Conservation (phyloP, 2,329 filamentous ascomycete species). For the Aspergillus sp. region DNA sequence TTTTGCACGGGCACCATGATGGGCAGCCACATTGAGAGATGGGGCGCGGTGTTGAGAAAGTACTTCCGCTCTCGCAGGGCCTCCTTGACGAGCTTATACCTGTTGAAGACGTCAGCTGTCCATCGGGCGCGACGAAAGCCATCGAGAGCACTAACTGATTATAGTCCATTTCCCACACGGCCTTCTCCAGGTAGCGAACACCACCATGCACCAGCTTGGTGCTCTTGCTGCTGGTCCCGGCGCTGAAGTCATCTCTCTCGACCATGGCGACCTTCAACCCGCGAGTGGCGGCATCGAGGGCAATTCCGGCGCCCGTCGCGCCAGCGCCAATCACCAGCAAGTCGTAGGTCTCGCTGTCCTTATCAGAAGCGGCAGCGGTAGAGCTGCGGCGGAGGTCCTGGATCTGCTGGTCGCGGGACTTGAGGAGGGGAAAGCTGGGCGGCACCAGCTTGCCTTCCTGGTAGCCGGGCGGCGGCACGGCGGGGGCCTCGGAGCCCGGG, state of each 20-base stretch:
- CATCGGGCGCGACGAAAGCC: not conserved
- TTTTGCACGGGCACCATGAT: slow-evolving; percentile 75
- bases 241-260: slow-evolving; percentile 73
- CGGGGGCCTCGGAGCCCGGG: slow-evolving; percentile 52
- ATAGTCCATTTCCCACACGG: slow-evolving; percentile 76
- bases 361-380: slow-evolving; percentile 7
- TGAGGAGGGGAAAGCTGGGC: slow-evolving; percentile 44
- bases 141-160: slow-evolving; percentile 48
- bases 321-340: slow-evolving; percentile 70
- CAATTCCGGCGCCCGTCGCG: slow-evolving; percentile 70
- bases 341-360: slow-evolving; percentile 50
- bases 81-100: slow-evolving; percentile 65
- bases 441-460: slow-evolving; percentile 49
- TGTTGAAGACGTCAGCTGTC: too few relatives aligned
- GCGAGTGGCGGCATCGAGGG: slow-evolving; percentile 68
- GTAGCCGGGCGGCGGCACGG: slow-evolving; percentile 55
- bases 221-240: slow-evolving; percentile 76
- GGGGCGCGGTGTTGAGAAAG: slow-evolving; percentile 72
- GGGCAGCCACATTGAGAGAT: slow-evolving; percentile 70
- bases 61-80: slow-evolving; percentile 74
- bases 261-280: slow-evolving; percentile 72
- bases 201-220: slow-evolving; percentile 81
- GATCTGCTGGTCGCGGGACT: slow-evolving; percentile 43
- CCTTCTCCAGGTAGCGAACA: slow-evolving; percentile 78
- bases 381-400: slow-evolving; percentile 41